Percentiles rank a stretch among this genome's conserved stretches.
Conservation (phyloP, 1,139 yeast genomes). For the Arxiozyma telluris region DNA sequence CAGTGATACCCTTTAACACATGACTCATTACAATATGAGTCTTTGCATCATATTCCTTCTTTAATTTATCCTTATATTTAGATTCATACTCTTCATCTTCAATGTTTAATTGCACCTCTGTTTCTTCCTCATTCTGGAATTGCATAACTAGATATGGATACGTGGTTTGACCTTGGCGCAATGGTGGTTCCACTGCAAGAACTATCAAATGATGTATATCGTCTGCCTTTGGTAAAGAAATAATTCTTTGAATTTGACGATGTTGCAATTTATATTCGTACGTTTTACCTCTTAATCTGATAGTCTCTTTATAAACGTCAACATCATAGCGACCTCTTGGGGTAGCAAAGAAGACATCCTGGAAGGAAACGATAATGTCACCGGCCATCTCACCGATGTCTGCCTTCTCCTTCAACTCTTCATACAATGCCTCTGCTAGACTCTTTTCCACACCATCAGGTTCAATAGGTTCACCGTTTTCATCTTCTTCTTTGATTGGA, state of each 20-base stretch:
- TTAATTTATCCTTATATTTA: constrained; percentile 69
- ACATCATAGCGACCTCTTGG: constrained; percentile 98
- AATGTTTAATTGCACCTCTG: constrained; percentile 80
- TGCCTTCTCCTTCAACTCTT: constrained; percentile 88
- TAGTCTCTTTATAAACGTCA: constrained; percentile 81
- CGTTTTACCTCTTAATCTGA: constrained; percentile 93
- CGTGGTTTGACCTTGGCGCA: constrained; percentile 91
- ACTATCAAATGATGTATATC: constrained; percentile 83
- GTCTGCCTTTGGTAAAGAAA: constrained; percentile 89
- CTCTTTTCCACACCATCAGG: constrained; percentile 37
- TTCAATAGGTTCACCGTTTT: constrained; percentile 28
- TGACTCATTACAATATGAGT: constrained; percentile 86
- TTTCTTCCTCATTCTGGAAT: constrained; percentile 80
- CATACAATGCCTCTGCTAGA: constrained; percentile 81
- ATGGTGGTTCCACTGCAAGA: constrained; percentile 89
- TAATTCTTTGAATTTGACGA: constrained; percentile 80
- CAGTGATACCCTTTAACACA: constrained; percentile 83
- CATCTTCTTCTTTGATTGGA: constrained; percentile 27
- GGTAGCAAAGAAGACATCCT: constrained; percentile 84
- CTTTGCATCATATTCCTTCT: constrained; percentile 68
- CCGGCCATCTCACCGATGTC: constrained; percentile 94
- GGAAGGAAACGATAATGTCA: constrained; percentile 91
- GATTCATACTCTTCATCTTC: constrained; percentile 72
- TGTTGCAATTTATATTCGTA: constrained; percentile 94
- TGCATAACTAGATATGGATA: constrained; percentile 89